A percentile compares a stretch with the other conserved stretches of the same genome.
Conservation (phyloP, 257 asterid genomes). For the Striga asiatica region DNA sequence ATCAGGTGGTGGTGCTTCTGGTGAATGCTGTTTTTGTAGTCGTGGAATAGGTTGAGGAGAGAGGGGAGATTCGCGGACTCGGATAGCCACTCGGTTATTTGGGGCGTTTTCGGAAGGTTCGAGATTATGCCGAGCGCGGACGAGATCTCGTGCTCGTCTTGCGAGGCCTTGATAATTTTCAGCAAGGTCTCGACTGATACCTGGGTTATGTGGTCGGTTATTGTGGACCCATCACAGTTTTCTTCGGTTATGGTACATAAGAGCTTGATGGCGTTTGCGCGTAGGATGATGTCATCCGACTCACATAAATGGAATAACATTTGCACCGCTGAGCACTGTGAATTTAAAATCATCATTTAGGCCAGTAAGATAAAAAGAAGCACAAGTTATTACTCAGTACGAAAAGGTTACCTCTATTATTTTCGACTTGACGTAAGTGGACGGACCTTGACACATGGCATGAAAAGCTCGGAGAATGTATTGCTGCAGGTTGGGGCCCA, state of each 20-base stretch:
- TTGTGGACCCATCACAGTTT: conserved; percentile 22
- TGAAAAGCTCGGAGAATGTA: conserved; percentile 35
- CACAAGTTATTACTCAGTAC: not conserved
- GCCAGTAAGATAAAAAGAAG: not conserved
- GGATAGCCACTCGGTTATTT: conserved; percentile 40
- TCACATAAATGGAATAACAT: conserved; percentile 37
- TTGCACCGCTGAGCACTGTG: conserved; percentile 44
- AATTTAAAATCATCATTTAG: conserved; percentile 11
- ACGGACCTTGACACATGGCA: conserved; percentile 47
- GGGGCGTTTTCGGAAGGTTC: conserved; percentile 32
- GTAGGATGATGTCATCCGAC: conserved; percentile 21
- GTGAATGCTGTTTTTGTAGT: conserved; percentile 16
- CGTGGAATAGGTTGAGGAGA: conserved; percentile 22
- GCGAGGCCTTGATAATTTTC: conserved; percentile 26
- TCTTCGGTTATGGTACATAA: conserved; percentile 34
- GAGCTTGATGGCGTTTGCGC: conserved; percentile 41
- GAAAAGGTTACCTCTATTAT: conserved; percentile 33
- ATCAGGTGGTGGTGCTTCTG: conserved; percentile 18
- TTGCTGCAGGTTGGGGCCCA: conserved; percentile 35
- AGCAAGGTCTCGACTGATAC: conserved; percentile 31
- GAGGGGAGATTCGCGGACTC: conserved; percentile 29
- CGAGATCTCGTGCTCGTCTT: conserved; percentile 38
- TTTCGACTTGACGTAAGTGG: conserved; percentile 34
- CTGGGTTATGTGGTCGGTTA: conserved; percentile 29
- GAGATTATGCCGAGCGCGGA: conserved; percentile 43